A percentile compares a stretch with the other conserved stretches of the same genome.
phyloP scores from a whole-genome alignment of 495 filamentous ascomycete genomes.

The Tuber indicum region DNA sequence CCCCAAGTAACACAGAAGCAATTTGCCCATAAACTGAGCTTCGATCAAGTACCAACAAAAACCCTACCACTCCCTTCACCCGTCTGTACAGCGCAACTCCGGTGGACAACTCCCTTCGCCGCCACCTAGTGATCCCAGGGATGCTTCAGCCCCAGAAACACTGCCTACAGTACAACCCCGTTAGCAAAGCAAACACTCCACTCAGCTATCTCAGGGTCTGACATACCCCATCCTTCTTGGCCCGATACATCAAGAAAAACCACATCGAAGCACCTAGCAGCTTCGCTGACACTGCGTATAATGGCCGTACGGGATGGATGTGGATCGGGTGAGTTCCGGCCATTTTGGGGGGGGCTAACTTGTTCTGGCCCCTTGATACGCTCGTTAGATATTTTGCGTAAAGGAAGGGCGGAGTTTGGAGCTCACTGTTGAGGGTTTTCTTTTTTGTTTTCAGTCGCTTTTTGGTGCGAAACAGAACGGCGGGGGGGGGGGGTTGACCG shows the following conservation, averaged over 20 bases:
- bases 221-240: slow-evolving; percentile 78
- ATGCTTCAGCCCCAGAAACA: slow-evolving; percentile 87
- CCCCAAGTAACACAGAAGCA: not conserved
- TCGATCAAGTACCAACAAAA: not conserved
- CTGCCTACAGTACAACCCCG: slow-evolving; percentile 51
- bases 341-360: slow-evolving; percentile 43
- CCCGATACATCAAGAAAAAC: slow-evolving; percentile 85
- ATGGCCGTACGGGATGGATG: slow-evolving; percentile 61
- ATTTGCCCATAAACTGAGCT: not conserved
- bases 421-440: not conserved
- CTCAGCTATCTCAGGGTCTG: slow-evolving; percentile 11
- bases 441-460: not conserved
- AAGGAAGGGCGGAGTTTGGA: not conserved
- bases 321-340: slow-evolving; percentile 65
- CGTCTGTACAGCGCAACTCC: slow-evolving; percentile 71
- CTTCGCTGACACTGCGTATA: slow-evolving; percentile 80
- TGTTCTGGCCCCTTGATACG: slow-evolving; percentile 41
- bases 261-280: slow-evolving; percentile 93
- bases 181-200: slow-evolving; percentile 1
- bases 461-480: not conserved
- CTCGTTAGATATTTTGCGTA: not conserved
- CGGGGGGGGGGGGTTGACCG: not conserved
- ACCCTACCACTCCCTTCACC: not conserved
- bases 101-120: slow-evolving; percentile 41
- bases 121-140: slow-evolving; percentile 92